These are phyloP conservation scores for Penicillium sp. DNA, from an alignment of 2,329 filamentous ascomycete genomes.

Conservation along the genomic window DNA sequence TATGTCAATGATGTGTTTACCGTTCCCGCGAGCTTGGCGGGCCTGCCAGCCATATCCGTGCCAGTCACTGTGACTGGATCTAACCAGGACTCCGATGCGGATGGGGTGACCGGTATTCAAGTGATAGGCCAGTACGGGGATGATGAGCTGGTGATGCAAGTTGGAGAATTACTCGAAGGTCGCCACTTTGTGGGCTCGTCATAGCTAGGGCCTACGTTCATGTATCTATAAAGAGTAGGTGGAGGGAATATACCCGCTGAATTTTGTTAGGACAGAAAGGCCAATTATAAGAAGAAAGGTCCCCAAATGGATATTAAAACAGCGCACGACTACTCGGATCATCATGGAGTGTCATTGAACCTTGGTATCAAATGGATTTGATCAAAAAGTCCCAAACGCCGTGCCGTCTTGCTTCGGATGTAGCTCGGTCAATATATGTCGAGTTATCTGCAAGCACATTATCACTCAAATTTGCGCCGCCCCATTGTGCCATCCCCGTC, in stretches of 20 bases:
- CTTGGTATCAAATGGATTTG: constrained; percentile 17
- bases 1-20: constrained; percentile 97
- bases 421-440: background rate
- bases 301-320: background rate
- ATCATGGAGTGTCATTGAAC: background rate
- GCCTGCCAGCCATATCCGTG: constrained; percentile 82
- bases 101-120: constrained; percentile 43
- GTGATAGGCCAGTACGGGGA: constrained; percentile 50
- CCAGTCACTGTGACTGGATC: constrained; percentile 54
- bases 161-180: constrained; percentile 39
- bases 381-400: constrained; percentile 7
- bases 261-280: background rate
- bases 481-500: background rate
- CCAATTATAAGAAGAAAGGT: background rate
- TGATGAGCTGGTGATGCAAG: constrained; percentile 43
- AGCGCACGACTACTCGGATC: background rate
- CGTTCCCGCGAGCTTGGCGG: constrained; percentile 88
- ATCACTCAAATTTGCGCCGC: background rate
- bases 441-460: background rate
- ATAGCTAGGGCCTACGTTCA: background rate
- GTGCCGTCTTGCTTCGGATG: background rate
- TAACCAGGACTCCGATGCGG: constrained; percentile 5
- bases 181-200: constrained; percentile 23
- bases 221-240: background rate
- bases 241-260: background rate